These are phyloP conservation scores for Hortiboletus campestris DNA, from an alignment of 768 basidiomycete genomes.

Conservation along the genomic window DNA sequence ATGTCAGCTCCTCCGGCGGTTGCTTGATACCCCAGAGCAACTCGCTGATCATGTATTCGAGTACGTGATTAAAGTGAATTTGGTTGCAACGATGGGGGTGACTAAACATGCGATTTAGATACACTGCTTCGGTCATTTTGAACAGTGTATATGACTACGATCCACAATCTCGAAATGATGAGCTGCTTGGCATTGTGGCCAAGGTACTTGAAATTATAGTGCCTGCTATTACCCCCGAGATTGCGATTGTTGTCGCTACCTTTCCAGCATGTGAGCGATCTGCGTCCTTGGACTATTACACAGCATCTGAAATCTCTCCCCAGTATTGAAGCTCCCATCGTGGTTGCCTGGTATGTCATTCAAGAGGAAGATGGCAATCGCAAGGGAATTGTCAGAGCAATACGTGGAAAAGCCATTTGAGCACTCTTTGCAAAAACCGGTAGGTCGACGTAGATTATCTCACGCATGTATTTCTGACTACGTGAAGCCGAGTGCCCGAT, in stretches of 20 bases:
- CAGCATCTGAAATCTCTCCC: neutral
- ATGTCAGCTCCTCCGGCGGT: slow-evolving; percentile 27
- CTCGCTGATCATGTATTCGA: slow-evolving; percentile 29
- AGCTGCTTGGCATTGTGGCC: neutral
- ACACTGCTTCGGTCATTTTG: neutral
- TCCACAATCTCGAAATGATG: neutral
- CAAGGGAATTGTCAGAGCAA: neutral
- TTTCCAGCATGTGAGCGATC: neutral
- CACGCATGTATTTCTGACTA: neutral
- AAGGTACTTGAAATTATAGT: neutral
- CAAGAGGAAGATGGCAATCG: neutral
- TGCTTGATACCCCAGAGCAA: slow-evolving; percentile 31
- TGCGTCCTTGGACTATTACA: neutral
- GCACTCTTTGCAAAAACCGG: neutral
- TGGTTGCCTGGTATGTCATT: slow-evolving; percentile 15
- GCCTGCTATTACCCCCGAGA: neutral
- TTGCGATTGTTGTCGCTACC: neutral
- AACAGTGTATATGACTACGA: neutral
- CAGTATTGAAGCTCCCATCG: slow-evolving; percentile 3
- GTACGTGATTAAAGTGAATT: neutral
- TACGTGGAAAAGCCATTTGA: slow-evolving; percentile 3
- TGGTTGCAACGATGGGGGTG: neutral
- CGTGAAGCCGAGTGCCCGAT: neutral
- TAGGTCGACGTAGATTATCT: neutral
- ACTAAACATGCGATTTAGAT: neutral